Percentiles rank a stretch among this genome's conserved stretches.
Conservation (phyloP, 495 filamentous ascomycete species). For the Amorphotheca resinae region DNA sequence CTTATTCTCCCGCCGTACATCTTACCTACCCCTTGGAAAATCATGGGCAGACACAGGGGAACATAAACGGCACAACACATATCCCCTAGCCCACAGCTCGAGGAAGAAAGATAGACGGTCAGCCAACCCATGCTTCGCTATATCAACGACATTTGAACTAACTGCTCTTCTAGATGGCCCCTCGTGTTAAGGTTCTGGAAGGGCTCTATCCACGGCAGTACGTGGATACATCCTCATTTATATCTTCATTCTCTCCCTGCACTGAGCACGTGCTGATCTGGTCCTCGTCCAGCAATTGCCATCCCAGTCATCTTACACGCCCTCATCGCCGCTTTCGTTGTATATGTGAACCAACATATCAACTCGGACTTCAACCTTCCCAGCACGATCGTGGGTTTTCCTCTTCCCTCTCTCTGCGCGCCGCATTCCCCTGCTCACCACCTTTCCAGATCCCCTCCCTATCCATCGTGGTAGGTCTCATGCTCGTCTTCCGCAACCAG, state of each 20-base stretch:
- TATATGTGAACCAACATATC: conserved; percentile 47
- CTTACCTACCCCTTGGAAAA: conserved; percentile 10
- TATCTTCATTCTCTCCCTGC: background rate
- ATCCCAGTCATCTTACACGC: conserved; percentile 53
- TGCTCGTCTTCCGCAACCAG: conserved; percentile 67
- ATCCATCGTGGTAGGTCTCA: conserved; percentile 67
- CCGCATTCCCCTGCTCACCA: background rate
- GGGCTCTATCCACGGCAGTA: conserved; percentile 54
- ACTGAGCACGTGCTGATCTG: background rate
- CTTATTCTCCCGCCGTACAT: conserved; percentile 7
- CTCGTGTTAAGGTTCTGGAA: conserved; percentile 64
- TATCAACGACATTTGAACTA: conserved; percentile 14
- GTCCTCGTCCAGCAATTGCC: conserved; percentile 32
- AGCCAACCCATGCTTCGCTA: background rate
- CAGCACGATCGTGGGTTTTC: conserved; percentile 41
- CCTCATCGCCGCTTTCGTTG: conserved; percentile 48
- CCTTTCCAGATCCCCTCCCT: conserved; percentile 50
- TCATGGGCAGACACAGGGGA: conserved; percentile 1
- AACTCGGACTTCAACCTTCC: conserved; percentile 46
- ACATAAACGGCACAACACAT: conserved; percentile 21
- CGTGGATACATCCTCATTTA: background rate
- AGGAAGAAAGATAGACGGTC: conserved; percentile 36
- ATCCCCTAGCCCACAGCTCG: conserved; percentile 35
- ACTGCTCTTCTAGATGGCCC: conserved; percentile 45
- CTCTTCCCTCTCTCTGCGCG: background rate